These are phyloP conservation scores for Septoria petroselini DNA, from an alignment of 2,329 filamentous ascomycete genomes.

Conservation along the genomic window DNA sequence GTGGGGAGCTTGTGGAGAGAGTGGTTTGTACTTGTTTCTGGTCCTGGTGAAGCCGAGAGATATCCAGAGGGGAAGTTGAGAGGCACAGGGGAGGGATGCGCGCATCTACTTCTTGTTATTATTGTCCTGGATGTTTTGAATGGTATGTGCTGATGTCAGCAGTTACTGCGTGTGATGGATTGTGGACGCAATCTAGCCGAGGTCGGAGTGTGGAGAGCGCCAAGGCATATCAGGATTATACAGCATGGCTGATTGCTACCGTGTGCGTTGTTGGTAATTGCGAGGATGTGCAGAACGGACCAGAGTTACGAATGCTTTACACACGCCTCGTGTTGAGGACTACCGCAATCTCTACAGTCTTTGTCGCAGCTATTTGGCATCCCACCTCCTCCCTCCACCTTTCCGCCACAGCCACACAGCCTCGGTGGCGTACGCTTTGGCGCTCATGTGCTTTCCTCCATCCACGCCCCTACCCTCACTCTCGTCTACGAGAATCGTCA, in stretches of 20 bases:
- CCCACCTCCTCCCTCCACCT: conserved; percentile 62
- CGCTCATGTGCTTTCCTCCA: conserved; percentile 65
- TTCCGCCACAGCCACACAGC: conserved; percentile 84
- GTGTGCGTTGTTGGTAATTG: too few relatives aligned
- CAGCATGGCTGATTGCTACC: too few relatives aligned
- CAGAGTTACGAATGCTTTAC: too few relatives aligned
- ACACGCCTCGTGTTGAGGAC: too few relatives aligned
- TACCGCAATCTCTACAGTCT: too few relatives aligned
- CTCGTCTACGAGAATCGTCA: conserved; percentile 75
- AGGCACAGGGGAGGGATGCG: background rate
- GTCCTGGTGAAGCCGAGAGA: background rate
- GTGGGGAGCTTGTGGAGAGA: background rate
- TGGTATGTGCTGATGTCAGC: background rate
- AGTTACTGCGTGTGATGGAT: background rate
- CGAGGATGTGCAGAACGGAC: too few relatives aligned
- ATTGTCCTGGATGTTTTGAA: background rate
- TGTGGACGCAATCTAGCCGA: background rate
- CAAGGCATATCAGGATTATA: background rate
- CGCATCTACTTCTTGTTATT: background rate
- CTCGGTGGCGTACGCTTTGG: conserved; percentile 79
- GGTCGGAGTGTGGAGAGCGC: background rate
- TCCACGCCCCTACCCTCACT: conserved; percentile 60
- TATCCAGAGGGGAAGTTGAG: background rate
- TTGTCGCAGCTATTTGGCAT: conserved; percentile 35
- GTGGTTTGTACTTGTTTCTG: background rate